A percentile compares a stretch with the other conserved stretches of the same genome.
These are phyloP conservation scores for Physaria fendleri DNA, from an alignment of 345 rosid species.

Conservation along the genomic window DNA sequence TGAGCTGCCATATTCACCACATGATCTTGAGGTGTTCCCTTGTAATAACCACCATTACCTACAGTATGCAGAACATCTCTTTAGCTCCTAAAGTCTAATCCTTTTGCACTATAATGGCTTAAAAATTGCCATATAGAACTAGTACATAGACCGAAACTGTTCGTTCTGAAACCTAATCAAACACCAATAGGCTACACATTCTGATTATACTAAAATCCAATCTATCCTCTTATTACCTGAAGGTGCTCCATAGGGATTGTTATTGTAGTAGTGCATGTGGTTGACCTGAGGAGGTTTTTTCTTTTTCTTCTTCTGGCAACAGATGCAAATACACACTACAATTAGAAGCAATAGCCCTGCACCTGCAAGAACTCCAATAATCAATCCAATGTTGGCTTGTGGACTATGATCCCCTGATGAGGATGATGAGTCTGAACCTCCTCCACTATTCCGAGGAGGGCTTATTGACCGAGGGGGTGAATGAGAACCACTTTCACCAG, in stretches of 20 bases:
- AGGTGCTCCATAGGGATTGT: constrained; percentile 23
- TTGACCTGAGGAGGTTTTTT: constrained; percentile 14
- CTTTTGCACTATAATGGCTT: background rate
- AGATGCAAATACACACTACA: constrained; percentile 23
- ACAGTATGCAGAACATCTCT: constrained; percentile 9
- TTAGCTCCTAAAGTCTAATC: constrained; percentile 1
- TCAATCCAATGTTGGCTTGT: constrained; percentile 12
- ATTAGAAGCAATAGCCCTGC: constrained; percentile 32
- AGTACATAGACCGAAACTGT: background rate
- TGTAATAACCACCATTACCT: constrained; percentile 35
- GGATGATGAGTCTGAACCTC: constrained; percentile 7
- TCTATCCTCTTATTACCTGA: background rate
- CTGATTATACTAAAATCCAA: background rate
- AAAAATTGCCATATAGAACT: background rate
- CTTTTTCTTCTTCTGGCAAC: constrained; percentile 37
- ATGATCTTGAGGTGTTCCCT: constrained; percentile 18
- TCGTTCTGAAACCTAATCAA: no score
- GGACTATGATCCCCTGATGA: background rate
- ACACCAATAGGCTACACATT: background rate
- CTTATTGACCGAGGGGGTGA: constrained; percentile 22
- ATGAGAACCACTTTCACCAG: constrained; percentile 16
- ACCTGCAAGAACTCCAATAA: constrained; percentile 37
- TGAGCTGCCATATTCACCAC: constrained; percentile 30
- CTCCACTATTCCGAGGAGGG: constrained; percentile 30
- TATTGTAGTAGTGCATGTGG: constrained; percentile 29